Evolutionary conservation across 1,284 basidiomycete genomes (phyloP), one percentile per base, ranked within the genome.

Genomic region (Thelephora terrestris): DNA sequence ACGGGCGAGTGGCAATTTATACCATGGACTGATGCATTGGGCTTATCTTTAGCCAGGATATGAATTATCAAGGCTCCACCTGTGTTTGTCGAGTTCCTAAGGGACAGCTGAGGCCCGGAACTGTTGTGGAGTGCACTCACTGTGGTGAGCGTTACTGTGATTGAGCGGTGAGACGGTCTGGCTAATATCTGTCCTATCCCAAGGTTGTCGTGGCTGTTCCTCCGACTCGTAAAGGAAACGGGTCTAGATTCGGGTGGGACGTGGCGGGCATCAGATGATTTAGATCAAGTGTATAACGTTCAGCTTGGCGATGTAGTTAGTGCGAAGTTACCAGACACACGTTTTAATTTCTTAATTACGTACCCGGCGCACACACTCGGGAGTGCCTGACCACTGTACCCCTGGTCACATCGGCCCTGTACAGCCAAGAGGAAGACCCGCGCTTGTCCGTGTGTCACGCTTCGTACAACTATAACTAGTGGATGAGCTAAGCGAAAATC

Each of bases 61-160:
- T 97, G 93, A 99, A 98, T 71, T 97, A 98, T 62, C 87, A 95
- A 71, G 96, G 96, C 6, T 96, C 93, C n/a, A 96, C 96, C 25
- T 99, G 96, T 65, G 88, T 99, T 51, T 99, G 96, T 64, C 80
- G 96, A 56, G 94, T 99, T 44, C 96, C 96, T 2, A 98, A 97
- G 65, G 85, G 90, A 3, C 86, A 92, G 59, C 75, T 99, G 23
- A 87, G 92, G 51, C 74, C 80, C 48, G 95, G 93, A 5, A 92
- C 90, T 3, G 74, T 98, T n/a, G 95, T 99, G 0, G 91, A 98
- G 68, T 98, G 94, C 67, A 88, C 90, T 45, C 92, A 96, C 63
- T 98, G 94, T 66, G 94, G 93, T 94, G 61, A 55, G 90, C n/a
- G n/a, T 42, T 25, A 2, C 6, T 42, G 20, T 21, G 39, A 12